Percentiles rank a stretch among this genome's conserved stretches.
phyloP scores from a whole-genome alignment of 345 rosid genomes.

The Gossypium anomalum region DNA sequence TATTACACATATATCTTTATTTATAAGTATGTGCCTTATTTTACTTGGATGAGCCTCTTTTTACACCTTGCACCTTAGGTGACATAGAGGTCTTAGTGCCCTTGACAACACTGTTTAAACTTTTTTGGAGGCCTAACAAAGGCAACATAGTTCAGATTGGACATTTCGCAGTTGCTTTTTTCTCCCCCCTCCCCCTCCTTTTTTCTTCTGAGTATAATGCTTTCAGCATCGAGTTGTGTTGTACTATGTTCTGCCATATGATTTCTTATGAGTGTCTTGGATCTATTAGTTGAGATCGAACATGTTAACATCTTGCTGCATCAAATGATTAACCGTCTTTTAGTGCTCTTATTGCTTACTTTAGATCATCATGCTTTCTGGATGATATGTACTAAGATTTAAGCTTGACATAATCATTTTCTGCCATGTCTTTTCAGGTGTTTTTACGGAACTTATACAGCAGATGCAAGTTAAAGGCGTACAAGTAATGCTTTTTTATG shows the following conservation, averaged over 20 bases:
- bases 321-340: neutral
- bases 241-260: neutral
- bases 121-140: neutral
- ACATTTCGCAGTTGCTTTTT: too few species aligned
- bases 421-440: conserved; percentile 53
- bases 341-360: neutral
- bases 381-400: neutral
- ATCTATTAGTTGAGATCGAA: neutral
- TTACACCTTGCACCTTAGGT: too few species aligned
- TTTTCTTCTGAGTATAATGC: too few species aligned
- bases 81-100: too few species aligned
- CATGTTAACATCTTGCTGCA: neutral
- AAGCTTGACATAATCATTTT: conserved; percentile 3
- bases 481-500: conserved; percentile 47
- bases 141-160: neutral
- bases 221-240: neutral
- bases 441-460: conserved; percentile 95
- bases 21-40: too few species aligned
- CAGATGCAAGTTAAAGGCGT: conserved; percentile 98
- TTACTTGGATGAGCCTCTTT: too few species aligned
- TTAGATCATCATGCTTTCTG: neutral
- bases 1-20: too few species aligned
- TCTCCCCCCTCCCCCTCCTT: too few species aligned
- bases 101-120: too few species aligned
- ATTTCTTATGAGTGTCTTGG: neutral